A percentile compares a stretch with the other conserved stretches of the same genome.
Evolutionary conservation across 2,329 filamentous ascomycete genomes (phyloP).

Genomic region (Diplodia seriata): DNA sequence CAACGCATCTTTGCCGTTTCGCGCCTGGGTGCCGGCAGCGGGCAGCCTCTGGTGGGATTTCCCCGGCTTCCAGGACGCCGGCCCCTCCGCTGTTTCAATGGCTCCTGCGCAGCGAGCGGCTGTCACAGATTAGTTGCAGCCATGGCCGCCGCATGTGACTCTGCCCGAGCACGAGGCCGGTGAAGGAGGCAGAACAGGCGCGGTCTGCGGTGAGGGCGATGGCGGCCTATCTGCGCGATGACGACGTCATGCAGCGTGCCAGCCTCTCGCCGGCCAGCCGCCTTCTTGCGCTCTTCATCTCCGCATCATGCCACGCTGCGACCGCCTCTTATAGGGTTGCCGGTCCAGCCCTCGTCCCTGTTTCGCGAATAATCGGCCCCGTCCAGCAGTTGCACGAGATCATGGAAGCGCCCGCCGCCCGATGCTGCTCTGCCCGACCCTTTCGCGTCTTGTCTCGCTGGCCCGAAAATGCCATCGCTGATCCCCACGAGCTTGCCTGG

Average conservation of each 20-base stretch:
- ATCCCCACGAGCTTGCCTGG: conserved; percentile 12
- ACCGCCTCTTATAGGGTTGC: conserved; percentile 24
- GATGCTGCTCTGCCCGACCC: conserved; percentile 11
- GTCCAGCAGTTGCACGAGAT: conserved; percentile 19
- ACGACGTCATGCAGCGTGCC: conserved; percentile 10
- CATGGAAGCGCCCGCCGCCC: conserved; percentile 21
- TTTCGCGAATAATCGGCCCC: conserved; percentile 28
- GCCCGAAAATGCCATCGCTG: conserved; percentile 10
- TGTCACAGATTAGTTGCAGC: conserved; percentile 13
- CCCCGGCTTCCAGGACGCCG: background rate
- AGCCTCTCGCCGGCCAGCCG: conserved; percentile 1
- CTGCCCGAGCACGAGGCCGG: conserved; percentile 2
- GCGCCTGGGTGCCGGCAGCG: conserved; percentile 4
- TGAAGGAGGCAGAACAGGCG: conserved; percentile 9
- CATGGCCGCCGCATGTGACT: conserved; percentile 13
- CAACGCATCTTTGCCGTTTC: conserved; percentile 21
- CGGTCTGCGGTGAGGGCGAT: conserved; percentile 16
- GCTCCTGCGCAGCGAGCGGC: conserved; percentile 1
- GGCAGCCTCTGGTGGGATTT: background rate
- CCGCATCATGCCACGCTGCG: conserved; percentile 27
- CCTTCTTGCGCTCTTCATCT: conserved; percentile 7
- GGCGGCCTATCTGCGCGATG: conserved; percentile 19
- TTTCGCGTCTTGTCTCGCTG: background rate
- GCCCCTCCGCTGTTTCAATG: conserved; percentile 12
- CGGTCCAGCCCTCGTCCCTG: conserved; percentile 25